phyloP scores from a whole-genome alignment of 1,139 yeast species.

The Insectozyma bohioensis region DNA sequence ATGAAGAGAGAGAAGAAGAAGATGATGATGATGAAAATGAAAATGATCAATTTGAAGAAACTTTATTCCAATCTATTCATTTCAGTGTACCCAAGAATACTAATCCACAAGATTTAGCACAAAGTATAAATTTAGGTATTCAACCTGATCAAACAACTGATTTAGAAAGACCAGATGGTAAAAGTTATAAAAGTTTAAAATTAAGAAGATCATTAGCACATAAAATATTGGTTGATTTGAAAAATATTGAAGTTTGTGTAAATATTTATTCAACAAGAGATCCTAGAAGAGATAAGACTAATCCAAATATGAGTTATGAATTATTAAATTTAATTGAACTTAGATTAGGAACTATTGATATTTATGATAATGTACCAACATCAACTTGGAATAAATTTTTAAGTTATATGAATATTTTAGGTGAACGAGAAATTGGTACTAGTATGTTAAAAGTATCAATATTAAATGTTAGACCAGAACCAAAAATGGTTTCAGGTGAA shows the following conservation, averaged over 20 bases:
- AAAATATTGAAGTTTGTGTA: constrained; percentile 50
- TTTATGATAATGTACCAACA: constrained; percentile 77
- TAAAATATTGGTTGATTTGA: constrained; percentile 60
- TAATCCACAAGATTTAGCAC: constrained; percentile 47
- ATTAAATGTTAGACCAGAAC: constrained; percentile 65
- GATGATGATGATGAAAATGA: constrained; percentile 20
- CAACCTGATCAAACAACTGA: constrained; percentile 24
- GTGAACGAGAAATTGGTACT: constrained; percentile 69
- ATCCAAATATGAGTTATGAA: constrained; percentile 36
- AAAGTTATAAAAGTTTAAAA: constrained; percentile 45
- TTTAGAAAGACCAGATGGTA: constrained; percentile 11
- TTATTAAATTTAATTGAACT: constrained; percentile 47
- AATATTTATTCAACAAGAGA: constrained; percentile 49
- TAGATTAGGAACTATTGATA: constrained; percentile 52
- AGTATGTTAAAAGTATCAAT: constrained; percentile 59
- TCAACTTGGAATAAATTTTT: constrained; percentile 91
- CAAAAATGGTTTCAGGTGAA: constrained; percentile 68
- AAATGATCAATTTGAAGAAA: constrained; percentile 51
- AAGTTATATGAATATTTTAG: constrained; percentile 65
- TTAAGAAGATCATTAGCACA: constrained; percentile 65
- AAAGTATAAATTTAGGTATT: constrained; percentile 50
- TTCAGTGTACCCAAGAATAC: constrained; percentile 57
- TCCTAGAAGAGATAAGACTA: constrained; percentile 34
- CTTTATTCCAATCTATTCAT: constrained; percentile 72
- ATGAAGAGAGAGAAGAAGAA: constrained; percentile 8